A percentile compares a stretch with the other conserved stretches of the same genome.
These are phyloP conservation scores for Penicillium soppii DNA, from an alignment of 495 filamentous ascomycete genomes.

Conservation along the genomic window DNA sequence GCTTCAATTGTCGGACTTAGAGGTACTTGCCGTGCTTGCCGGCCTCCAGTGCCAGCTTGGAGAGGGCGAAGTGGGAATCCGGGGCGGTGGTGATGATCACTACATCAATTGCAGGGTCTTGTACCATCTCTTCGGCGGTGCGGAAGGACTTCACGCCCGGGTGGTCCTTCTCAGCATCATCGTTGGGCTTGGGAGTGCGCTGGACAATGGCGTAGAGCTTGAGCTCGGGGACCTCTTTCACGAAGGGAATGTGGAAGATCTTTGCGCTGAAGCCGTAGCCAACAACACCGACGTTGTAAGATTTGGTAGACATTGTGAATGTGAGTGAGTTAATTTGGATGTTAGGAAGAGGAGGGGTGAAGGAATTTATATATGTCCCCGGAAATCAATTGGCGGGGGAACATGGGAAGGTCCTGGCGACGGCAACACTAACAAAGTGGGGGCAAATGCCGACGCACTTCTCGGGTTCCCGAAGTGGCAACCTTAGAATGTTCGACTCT, in stretches of 20 bases:
- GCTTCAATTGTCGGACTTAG: neutral
- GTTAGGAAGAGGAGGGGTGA: neutral
- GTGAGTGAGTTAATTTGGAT: neutral
- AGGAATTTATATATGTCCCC: constrained; percentile 17
- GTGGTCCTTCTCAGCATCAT: constrained; percentile 67
- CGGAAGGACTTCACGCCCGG: constrained; percentile 64
- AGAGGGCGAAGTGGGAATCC: constrained; percentile 67
- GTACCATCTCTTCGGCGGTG: constrained; percentile 58
- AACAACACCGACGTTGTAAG: constrained; percentile 58
- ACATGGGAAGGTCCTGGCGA: constrained; percentile 45
- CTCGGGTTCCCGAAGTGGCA: constrained; percentile 1
- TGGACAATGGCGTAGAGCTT: constrained; percentile 78
- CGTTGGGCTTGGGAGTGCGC: constrained; percentile 62
- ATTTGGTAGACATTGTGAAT: constrained; percentile 45
- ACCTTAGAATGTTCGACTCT: neutral
- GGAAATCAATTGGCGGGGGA: constrained; percentile 23
- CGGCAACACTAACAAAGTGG: constrained; percentile 28
- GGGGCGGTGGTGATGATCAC: constrained; percentile 76
- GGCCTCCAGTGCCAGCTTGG: constrained; percentile 63
- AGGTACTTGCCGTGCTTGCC: constrained; percentile 65
- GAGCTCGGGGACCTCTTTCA: constrained; percentile 61
- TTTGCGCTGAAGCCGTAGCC: constrained; percentile 82
- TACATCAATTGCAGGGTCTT: constrained; percentile 65
- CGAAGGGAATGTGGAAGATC: constrained; percentile 87
- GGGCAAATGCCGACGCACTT: constrained; percentile 4